Percentiles rank a stretch among this genome's conserved stretches.
Conservation (phyloP, 140 eudicot genomes). For the Ambrosia hybrid region DNA sequence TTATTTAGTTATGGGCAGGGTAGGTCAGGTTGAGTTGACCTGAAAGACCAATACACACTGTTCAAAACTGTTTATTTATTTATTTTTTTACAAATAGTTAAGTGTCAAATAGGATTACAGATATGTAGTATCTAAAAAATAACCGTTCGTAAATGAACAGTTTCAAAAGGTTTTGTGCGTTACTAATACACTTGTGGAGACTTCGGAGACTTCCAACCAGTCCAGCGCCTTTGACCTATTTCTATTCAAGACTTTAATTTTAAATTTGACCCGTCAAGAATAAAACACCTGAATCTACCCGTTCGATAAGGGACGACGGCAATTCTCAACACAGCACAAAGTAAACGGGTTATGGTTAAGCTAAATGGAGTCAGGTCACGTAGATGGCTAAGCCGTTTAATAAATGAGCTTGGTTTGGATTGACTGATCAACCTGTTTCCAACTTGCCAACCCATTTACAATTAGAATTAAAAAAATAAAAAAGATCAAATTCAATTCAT, state of each 20-base stretch:
- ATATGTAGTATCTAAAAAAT: background rate
- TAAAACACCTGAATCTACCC: background rate
- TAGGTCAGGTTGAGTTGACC: constrained; percentile 3
- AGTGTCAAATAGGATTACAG: background rate
- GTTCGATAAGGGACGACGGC: background rate
- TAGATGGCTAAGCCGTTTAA: background rate
- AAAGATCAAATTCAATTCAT: background rate
- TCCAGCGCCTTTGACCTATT: background rate
- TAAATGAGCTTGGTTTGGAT: background rate
- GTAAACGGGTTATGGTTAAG: background rate
- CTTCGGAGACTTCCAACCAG: background rate
- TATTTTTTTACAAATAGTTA: background rate
- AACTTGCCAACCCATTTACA: background rate
- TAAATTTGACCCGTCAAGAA: background rate
- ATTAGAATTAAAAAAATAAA: background rate
- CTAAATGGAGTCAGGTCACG: background rate
- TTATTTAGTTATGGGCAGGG: background rate
- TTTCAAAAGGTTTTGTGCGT: background rate
- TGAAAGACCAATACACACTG: background rate
- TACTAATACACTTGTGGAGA: constrained; percentile 2
- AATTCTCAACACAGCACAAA: background rate
- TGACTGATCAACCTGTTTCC: background rate
- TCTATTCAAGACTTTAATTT: background rate
- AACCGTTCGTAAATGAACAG: background rate
- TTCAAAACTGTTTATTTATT: background rate